phyloP scores from a whole-genome alignment of 805 yeast genomes.

The Yarrowia hollandica region DNA sequence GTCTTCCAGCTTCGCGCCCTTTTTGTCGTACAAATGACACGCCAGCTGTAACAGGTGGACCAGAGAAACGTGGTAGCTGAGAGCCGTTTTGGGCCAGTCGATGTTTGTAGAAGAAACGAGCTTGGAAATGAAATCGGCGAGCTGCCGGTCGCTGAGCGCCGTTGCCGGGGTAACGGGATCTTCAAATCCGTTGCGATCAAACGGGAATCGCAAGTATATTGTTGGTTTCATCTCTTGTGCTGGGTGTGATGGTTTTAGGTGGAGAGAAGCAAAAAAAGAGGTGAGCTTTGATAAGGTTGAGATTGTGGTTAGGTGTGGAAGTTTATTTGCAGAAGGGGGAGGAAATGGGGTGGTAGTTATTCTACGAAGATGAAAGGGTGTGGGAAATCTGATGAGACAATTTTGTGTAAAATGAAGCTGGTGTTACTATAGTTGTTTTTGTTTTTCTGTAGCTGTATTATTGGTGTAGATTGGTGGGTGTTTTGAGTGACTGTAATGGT shows the following conservation, averaged over 20 bases:
- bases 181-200: slow-evolving; percentile 1
- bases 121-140: background rate
- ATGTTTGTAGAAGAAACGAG: background rate
- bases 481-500: no score
- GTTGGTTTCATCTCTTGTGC: slow-evolving; percentile 11
- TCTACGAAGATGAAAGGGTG: no score
- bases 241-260: background rate
- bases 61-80: background rate
- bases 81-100: background rate
- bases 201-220: slow-evolving; percentile 15
- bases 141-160: background rate
- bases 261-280: background rate
- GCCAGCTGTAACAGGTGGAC: background rate
- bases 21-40: slow-evolving; percentile 19
- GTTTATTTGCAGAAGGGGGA: background rate
- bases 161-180: slow-evolving; percentile 13
- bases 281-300: slow-evolving; percentile 3
- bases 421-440: no score
- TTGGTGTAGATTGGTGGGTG: no score
- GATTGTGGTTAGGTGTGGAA: slow-evolving; percentile 11
- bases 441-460: no score
- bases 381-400: no score
- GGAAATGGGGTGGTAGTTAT: background rate
- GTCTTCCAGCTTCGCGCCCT: background rate
- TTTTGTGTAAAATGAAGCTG: no score